Conservation (phyloP, 345 rosid genomes). For the Mangifera indica region DNA sequence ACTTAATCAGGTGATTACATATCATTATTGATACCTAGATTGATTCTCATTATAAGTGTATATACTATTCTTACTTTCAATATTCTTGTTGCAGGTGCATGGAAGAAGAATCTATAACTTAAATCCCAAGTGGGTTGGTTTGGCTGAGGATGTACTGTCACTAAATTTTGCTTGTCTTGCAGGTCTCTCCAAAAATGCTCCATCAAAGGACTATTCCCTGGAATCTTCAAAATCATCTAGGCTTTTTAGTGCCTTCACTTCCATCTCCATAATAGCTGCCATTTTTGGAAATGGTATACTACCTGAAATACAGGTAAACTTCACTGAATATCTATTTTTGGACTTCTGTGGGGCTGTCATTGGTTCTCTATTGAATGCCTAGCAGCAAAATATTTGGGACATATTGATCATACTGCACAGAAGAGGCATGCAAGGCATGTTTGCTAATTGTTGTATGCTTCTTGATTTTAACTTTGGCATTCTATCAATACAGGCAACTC, state of each 20-base stretch:
- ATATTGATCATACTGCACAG: not conserved
- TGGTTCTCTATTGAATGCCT: too few relatives aligned
- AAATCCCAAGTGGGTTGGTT: not conserved
- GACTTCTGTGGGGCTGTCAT: too few relatives aligned
- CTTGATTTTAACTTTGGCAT: slow-evolving; percentile 8
- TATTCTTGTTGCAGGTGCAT: not conserved
- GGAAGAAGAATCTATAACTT: not conserved
- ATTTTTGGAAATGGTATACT: slow-evolving; percentile 92
- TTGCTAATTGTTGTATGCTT: not conserved
- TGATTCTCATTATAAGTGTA: too few relatives aligned
- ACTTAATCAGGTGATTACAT: too few relatives aligned
- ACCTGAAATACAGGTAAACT: slow-evolving; percentile 85
- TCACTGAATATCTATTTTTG: too few relatives aligned
- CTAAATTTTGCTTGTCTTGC: slow-evolving; percentile 3
- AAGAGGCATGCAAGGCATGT: not conserved
- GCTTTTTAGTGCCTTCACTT: slow-evolving; percentile 81
- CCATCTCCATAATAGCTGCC: slow-evolving; percentile 90
- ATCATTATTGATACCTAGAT: too few relatives aligned
- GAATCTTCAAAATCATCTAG: slow-evolving; percentile 57
- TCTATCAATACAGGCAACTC: slow-evolving; percentile 65
- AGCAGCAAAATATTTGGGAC: not conserved
- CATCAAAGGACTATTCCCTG: slow-evolving; percentile 65
- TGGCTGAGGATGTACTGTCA: not conserved
- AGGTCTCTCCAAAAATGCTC: slow-evolving; percentile 70
- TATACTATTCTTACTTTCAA: too few relatives aligned